Base-by-base conservation (phyloP, 257 asterid genomes). In the Gentiana macrophylla region DNA sequence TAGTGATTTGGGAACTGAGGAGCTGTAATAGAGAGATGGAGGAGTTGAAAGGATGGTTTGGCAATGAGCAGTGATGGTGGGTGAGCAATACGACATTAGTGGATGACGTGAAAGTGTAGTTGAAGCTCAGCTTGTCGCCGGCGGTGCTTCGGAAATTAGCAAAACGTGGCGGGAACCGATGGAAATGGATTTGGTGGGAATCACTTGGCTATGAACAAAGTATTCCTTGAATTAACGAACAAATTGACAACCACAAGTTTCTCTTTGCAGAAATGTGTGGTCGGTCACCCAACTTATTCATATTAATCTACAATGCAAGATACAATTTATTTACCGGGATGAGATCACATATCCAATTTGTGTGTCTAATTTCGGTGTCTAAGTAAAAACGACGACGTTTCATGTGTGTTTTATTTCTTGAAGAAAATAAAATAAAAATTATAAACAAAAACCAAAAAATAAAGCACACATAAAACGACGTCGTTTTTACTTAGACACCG, bases 61-160 rank as follows among this genome's bases (percentile, higher is more conserved):
- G 38, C 8, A n/a, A 12, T 43, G 62, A 32, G 50, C 44, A 61
- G 52, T 38, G 46, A 50, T 43, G 7, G 57, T 5, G 47, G 56
- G 62, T 3, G 68, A 69, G 45, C 56, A 70, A 53, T 55, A 65
- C 41, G 66, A 55, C 75, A 73, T 69, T 0, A 64, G 61, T 45
- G 33, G 48, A 60, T 7, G 43, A 24, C 35, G 15, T n/a, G 3
- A 35, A 59, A 12, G 56, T 37, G 53, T 38, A 35, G 8, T 32
- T 3, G 35, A 57, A 41, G 12, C 41, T 41, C 46, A 41, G 9
- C 46, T 41, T 41, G 2, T 41, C 8, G 46, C 46, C 46, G 46
- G 46, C 6, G 46, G 46, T 41, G 46, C 46, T 38, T 41, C 46
- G 46, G 46, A 41, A 24, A 41, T 57, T 15, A 35, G 48, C 32